A percentile compares a stretch with the other conserved stretches of the same genome.
Evolutionary conservation across 2,329 filamentous ascomycete genomes (phyloP).

Genomic region (Botrytis porri): DNA sequence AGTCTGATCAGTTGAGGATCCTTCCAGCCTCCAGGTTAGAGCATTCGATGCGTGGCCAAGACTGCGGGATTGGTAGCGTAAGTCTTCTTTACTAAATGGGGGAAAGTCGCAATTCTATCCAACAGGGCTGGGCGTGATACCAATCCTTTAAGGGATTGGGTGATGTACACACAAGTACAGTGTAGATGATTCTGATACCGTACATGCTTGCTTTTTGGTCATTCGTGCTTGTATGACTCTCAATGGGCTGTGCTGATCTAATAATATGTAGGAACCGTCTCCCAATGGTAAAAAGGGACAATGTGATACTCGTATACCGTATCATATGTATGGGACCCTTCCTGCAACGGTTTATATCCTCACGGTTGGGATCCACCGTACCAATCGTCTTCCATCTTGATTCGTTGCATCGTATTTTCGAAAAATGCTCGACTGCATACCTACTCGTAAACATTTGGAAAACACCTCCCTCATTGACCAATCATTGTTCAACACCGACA

Average conservation of each 20-base stretch:
- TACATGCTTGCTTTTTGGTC: background rate
- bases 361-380: background rate
- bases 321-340: background rate
- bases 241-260: background rate
- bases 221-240: background rate
- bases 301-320: background rate
- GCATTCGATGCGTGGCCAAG: background rate
- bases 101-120: background rate
- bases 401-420: background rate
- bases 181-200: background rate
- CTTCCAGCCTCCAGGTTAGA: background rate
- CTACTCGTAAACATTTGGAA: too few relatives aligned
- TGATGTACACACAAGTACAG: background rate
- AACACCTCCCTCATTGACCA: background rate
- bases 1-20: background rate
- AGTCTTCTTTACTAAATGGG: background rate
- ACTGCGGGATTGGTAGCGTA: background rate
- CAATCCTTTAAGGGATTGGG: background rate
- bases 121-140: background rate
- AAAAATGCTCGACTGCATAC: background rate
- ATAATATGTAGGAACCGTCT: background rate
- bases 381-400: background rate
- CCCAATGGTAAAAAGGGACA: background rate
- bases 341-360: background rate
- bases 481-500: background rate